Base-by-base conservation (phyloP, 2,329 filamentous ascomycete species). In the Thielaviopsis musarum region DNA sequence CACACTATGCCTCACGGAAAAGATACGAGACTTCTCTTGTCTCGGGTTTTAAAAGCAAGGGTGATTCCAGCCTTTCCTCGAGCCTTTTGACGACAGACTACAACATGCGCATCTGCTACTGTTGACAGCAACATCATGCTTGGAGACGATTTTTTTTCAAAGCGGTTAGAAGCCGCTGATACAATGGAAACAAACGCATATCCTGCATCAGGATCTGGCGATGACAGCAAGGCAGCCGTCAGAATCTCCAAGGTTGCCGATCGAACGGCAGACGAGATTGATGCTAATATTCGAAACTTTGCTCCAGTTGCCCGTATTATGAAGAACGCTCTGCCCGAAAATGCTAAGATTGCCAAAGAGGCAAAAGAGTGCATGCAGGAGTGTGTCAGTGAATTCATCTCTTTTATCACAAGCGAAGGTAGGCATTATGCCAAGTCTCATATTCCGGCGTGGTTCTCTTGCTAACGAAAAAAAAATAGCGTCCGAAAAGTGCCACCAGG, bases 281-380 rank as follows among this genome's bases (percentile, higher is more conserved):
- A 93, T 82, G 87, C 89, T 94, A 91, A 94, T 78, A 93, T 93
- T 77, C 83, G 86, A 69, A 93, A 93, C 75, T 90, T 88, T 82
- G 86, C 83, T 74, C 84, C 86, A 98, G 93, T 98, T 68, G 93
- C 93, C 65, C 87, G 93, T 60, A 97, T 98, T 72, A 98, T 98
- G 93, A 98, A 98, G 74, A 87, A 90, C 67, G 93, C 93, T 6
- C 79, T 98, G 55, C 93, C 93, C 57, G 93, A 98, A 65, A 98
- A 98, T 69, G 93, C 93, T 66, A 98, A 98, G 75, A 98, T 98
- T 63, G 91, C 91, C 62, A 98, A 98, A 71, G 93, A 98, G 71
- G 93, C 93, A 59, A 98, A 98, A 73, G 93, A 98, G 71, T 98
- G 93, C 74, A 97, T 98, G 93, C 93, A 98, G 73, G 93, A 98